Conservation (phyloP, 2,329 filamentous ascomycete species). For the Apiospora hydei region DNA sequence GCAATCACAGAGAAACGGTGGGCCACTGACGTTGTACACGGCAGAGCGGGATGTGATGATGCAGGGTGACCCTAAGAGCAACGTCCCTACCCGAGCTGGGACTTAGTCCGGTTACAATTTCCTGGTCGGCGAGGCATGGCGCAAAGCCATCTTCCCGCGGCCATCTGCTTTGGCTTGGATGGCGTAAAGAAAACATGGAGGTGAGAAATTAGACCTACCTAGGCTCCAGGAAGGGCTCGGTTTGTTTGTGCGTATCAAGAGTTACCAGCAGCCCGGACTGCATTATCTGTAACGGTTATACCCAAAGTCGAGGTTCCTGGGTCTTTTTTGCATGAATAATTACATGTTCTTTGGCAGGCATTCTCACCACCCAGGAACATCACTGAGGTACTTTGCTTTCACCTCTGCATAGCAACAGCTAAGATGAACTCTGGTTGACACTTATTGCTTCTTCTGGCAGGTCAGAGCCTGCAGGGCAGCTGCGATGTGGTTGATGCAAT, state of each 20-base stretch:
- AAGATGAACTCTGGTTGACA: conserved; percentile 4
- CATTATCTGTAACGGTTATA: conserved; percentile 13
- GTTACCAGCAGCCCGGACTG: neutral
- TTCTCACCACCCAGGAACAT: neutral
- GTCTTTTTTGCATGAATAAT: neutral
- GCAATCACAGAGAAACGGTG: neutral
- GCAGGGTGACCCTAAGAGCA: conserved; percentile 4
- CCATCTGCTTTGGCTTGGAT: conserved; percentile 4
- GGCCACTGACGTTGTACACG: conserved; percentile 20
- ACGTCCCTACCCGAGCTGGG: conserved; percentile 18
- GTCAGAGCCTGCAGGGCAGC: neutral
- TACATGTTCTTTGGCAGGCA: neutral
- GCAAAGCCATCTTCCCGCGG: conserved; percentile 5
- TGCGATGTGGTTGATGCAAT: neutral
- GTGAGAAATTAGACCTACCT: conserved; percentile 4
- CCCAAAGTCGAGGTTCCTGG: neutral
- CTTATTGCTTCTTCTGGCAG: conserved; percentile 18
- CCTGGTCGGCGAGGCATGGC: conserved; percentile 13
- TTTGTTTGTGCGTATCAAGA: conserved; percentile 1
- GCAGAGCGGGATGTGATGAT: conserved; percentile 19
- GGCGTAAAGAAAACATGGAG: conserved; percentile 14
- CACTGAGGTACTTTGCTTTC: neutral
- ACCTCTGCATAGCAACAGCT: neutral
- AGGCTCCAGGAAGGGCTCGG: neutral
- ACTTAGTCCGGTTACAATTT: conserved; percentile 19